phyloP scores from a whole-genome alignment of 805 yeast genomes.

The Jamesozyma piceae region DNA sequence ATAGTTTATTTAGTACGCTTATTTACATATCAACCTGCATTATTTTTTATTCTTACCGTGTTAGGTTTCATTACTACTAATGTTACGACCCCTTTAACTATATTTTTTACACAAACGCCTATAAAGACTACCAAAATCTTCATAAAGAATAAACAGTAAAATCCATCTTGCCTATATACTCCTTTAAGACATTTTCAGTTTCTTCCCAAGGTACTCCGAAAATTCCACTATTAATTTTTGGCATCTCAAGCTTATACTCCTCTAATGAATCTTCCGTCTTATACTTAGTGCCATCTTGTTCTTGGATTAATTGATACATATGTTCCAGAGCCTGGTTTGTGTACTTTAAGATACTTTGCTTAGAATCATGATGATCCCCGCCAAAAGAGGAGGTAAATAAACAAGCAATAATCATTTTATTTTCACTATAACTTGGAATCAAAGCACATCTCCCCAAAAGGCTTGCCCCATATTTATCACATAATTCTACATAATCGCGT shows the following conservation, averaged over 20 bases:
- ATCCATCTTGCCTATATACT: conserved; percentile 7
- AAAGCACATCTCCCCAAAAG: conserved; percentile 39
- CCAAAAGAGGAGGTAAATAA: conserved; percentile 61
- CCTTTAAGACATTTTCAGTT: conserved; percentile 46
- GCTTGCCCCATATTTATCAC: conserved; percentile 16
- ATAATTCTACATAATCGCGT: conserved; percentile 32
- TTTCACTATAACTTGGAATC: conserved; percentile 18
- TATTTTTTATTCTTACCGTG: too few relatives aligned
- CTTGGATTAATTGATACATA: conserved; percentile 20
- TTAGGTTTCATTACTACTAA: too few relatives aligned
- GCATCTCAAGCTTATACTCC: conserved; percentile 42
- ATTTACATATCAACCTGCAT: too few relatives aligned
- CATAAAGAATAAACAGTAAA: conserved; percentile 28
- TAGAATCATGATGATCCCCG: conserved; percentile 34
- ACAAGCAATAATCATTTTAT: conserved; percentile 42
- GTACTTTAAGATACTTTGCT: conserved; percentile 38
- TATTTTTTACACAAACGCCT: too few relatives aligned
- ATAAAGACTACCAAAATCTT: too few relatives aligned
- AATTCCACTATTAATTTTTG: conserved; percentile 72
- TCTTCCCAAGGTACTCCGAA: conserved; percentile 71
- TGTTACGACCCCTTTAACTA: too few relatives aligned
- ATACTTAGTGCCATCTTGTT: conserved; percentile 4
- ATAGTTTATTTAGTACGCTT: too few relatives aligned
- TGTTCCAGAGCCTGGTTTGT: conserved; percentile 45
- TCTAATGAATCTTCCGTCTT: conserved; percentile 4